Evolutionary conservation across 2,329 filamentous ascomycete species (phyloP).

Genomic region (Colletotrichum tanaceti): DNA sequence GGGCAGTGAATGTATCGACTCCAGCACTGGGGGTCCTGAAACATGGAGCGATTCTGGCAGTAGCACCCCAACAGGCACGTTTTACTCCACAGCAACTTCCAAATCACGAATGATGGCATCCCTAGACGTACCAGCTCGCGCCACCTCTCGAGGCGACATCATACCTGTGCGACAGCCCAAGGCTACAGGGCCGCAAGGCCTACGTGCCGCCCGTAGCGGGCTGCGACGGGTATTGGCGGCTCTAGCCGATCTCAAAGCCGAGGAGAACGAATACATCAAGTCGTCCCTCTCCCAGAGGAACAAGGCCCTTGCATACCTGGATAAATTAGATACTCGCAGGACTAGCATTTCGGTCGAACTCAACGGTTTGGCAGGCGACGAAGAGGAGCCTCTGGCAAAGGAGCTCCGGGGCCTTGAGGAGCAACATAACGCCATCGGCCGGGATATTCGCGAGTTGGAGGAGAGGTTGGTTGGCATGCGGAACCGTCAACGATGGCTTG

Average conservation of each 20-base stretch:
- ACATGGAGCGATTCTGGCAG: conserved; percentile 55
- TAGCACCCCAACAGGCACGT: conserved; percentile 55
- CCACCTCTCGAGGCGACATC: conserved; percentile 59
- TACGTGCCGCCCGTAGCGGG: conserved; percentile 72
- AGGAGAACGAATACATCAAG: conserved; percentile 73
- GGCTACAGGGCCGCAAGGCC: conserved; percentile 60
- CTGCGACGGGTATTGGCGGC: conserved; percentile 73
- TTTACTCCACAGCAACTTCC: conserved; percentile 53
- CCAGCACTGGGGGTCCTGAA: conserved; percentile 44
- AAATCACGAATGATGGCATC: conserved; percentile 55
- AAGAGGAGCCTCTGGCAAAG: conserved; percentile 67
- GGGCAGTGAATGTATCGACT: conserved; percentile 46
- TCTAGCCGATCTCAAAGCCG: conserved; percentile 73
- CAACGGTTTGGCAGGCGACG: conserved; percentile 63
- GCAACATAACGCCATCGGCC: conserved; percentile 65
- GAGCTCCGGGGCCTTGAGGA: conserved; percentile 70
- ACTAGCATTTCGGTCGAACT: conserved; percentile 64
- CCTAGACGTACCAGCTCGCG: conserved; percentile 55
- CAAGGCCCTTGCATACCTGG: conserved; percentile 68
- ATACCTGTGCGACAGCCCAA: conserved; percentile 71
- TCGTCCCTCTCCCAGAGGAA: conserved; percentile 67
- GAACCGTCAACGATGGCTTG: conserved; percentile 68
- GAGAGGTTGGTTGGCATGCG: conserved; percentile 71
- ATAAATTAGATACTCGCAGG: conserved; percentile 62
- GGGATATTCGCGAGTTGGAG: conserved; percentile 75